Percentiles rank a stretch among this genome's conserved stretches.
phyloP scores from a whole-genome alignment of 2,329 filamentous ascomycete species.

The Colletotrichum horii region DNA sequence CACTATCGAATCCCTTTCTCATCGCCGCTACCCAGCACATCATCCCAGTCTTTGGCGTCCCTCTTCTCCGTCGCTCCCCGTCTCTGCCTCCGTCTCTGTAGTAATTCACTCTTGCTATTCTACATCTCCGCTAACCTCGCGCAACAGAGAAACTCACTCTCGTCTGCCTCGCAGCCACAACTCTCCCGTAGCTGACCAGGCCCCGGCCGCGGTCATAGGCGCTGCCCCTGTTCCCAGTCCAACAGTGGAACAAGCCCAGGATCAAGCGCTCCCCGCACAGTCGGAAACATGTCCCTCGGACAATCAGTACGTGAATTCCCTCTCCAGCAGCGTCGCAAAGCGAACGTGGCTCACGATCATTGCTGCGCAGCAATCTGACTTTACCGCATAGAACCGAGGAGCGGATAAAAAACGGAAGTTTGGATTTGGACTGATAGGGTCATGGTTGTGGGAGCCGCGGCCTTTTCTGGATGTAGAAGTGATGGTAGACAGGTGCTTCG shows the following conservation, averaged over 20 bases:
- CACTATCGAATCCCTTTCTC: neutral
- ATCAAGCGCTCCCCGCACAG: neutral
- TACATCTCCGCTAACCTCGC: neutral
- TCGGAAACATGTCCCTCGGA: neutral
- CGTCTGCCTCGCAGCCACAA: neutral
- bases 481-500: too few relatives aligned
- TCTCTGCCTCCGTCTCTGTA: neutral
- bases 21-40: neutral
- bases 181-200: neutral
- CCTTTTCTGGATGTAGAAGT: neutral
- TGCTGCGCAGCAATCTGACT: neutral
- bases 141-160: neutral
- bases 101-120: neutral
- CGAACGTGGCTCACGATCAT: neutral
- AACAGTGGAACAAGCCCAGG: neutral
- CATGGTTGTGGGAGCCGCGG: neutral
- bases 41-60: neutral
- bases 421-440: neutral
- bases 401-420: neutral
- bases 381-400: accelerated
- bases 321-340: neutral
- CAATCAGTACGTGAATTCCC: neutral
- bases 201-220: neutral
- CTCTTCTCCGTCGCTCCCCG: too few relatives aligned
- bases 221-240: neutral